These are phyloP conservation scores for Laetiporus sulphureus DNA, from an alignment of 1,284 basidiomycete species.

Conservation along the genomic window DNA sequence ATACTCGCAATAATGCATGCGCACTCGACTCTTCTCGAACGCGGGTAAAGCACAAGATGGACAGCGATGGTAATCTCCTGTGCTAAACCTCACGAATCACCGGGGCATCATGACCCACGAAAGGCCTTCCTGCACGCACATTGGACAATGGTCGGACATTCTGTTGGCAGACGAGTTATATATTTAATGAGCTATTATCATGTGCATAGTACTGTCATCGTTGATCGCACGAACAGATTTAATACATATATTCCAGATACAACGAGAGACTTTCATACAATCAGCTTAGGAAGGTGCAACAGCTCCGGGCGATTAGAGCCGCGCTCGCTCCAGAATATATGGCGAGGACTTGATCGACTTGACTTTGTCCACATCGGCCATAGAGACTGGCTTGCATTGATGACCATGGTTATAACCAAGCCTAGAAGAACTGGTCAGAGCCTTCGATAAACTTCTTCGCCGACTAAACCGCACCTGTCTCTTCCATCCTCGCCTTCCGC, in stretches of 20 bases:
- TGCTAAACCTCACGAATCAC: too few species aligned
- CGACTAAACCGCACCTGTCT: slow-evolving; percentile 40
- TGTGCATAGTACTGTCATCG: too few species aligned
- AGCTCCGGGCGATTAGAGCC: slow-evolving; percentile 11
- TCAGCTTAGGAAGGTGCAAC: too few species aligned
- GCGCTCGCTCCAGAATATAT: slow-evolving; percentile 20
- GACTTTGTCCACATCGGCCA: slow-evolving; percentile 65
- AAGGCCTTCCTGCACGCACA: too few species aligned
- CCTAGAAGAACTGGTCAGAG: slow-evolving; percentile 28
- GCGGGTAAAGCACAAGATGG: too few species aligned
- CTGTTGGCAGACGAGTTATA: too few species aligned
- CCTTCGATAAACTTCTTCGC: not conserved
- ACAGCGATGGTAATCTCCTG: too few species aligned
- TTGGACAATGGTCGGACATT: too few species aligned
- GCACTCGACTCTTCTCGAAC: too few species aligned
- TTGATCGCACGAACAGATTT: not conserved
- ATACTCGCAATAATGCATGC: too few species aligned
- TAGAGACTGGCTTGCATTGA: slow-evolving; percentile 56
- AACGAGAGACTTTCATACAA: not conserved
- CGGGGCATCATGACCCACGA: too few species aligned
- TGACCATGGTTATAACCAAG: slow-evolving; percentile 78
- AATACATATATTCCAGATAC: not conserved
- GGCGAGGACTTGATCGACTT: slow-evolving; percentile 50
- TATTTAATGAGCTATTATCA: too few species aligned
- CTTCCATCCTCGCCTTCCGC: slow-evolving; percentile 58